phyloP scores from a whole-genome alignment of 2,329 filamentous ascomycete genomes.

The Sodiomyces alkalinus region DNA sequence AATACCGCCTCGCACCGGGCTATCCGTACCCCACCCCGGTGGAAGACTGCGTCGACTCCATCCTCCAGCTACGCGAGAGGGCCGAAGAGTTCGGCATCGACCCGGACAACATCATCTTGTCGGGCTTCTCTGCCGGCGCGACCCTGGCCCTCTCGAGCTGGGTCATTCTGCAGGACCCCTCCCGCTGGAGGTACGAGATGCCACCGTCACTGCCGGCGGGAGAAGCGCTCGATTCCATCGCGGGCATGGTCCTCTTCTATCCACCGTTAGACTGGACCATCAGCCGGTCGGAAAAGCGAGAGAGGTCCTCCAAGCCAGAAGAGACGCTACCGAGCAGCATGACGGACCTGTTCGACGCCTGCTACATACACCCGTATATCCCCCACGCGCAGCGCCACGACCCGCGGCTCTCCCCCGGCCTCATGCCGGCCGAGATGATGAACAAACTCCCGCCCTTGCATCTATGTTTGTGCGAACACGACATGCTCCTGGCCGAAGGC shows the following conservation, averaged over 20 bases:
- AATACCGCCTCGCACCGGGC: conserved; percentile 53
- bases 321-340: conserved; percentile 40
- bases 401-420: conserved; percentile 41
- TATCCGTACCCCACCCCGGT: conserved; percentile 49
- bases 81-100: conserved; percentile 44
- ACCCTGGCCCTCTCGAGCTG: conserved; percentile 36
- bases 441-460: conserved; percentile 37
- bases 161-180: conserved; percentile 28
- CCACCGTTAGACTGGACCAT: conserved; percentile 47
- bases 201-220: conserved; percentile 16
- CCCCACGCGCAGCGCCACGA: conserved; percentile 29
- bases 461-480: conserved; percentile 47
- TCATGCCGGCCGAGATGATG: conserved; percentile 37
- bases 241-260: conserved; percentile 44
- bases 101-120: conserved; percentile 37
- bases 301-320: conserved; percentile 37
- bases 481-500: conserved; percentile 48
- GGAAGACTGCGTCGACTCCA: conserved; percentile 49
- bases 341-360: conserved; percentile 48
- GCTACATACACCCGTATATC: conserved; percentile 40
- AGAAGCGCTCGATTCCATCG: conserved; percentile 34
- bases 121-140: conserved; percentile 50
- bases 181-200: conserved; percentile 20
- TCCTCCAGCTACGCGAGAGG: conserved; percentile 43
- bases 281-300: conserved; percentile 37